phyloP scores from a whole-genome alignment of 441 rosid species.

The Populus hybrid region DNA sequence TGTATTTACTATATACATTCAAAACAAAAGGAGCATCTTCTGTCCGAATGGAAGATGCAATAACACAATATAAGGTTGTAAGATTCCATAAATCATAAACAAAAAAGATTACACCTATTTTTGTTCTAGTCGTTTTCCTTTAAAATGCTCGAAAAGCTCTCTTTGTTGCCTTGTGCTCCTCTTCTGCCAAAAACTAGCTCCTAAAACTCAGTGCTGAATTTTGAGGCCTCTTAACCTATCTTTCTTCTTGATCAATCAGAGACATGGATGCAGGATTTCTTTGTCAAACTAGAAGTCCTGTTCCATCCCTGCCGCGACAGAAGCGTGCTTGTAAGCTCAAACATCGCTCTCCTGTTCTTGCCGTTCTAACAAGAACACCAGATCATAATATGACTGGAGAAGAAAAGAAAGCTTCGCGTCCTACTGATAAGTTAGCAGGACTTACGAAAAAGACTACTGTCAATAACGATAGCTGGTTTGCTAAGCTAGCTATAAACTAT shows the following conservation, averaged over 20 bases:
- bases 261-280: slow-evolving; percentile 37
- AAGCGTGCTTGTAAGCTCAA: slow-evolving; percentile 1
- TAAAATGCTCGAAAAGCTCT: slow-evolving; percentile 16
- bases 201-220: not conserved
- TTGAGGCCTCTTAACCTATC: too few species aligned
- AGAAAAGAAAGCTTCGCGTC: slow-evolving; percentile 10
- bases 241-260: not conserved
- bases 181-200: not conserved
- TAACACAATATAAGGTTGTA: not conserved
- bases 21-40: too few species aligned
- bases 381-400: slow-evolving; percentile 19
- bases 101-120: too few species aligned
- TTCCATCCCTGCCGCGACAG: not conserved
- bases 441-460: slow-evolving; percentile 22
- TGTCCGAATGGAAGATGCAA: not conserved
- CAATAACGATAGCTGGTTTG: slow-evolving; percentile 56
- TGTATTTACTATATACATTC: not conserved
- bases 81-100: slow-evolving; percentile 9
- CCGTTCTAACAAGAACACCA: slow-evolving; percentile 36
- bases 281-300: slow-evolving; percentile 4
- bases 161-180: not conserved
- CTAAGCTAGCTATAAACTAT: slow-evolving; percentile 54
- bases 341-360: slow-evolving; percentile 26
- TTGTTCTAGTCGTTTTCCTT: not conserved
- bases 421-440: slow-evolving; percentile 9